Evolutionary conservation across 768 basidiomycete species (phyloP).

Genomic region (Amanita rimosa): DNA sequence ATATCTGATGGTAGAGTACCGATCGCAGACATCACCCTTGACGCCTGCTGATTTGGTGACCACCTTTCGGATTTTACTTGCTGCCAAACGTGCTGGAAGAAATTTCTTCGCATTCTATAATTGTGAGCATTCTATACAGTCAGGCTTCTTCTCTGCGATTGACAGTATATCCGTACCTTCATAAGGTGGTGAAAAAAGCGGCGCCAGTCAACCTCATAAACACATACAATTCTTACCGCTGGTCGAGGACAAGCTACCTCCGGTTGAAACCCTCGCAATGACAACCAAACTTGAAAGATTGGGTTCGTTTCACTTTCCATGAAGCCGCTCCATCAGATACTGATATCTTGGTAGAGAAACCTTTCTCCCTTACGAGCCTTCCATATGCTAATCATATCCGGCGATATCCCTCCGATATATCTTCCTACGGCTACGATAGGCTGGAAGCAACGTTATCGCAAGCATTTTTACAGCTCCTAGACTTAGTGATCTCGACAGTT

Average conservation of each 20-base stretch:
- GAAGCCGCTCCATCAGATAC: background rate
- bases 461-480: slow-evolving; percentile 64
- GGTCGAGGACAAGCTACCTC: slow-evolving; percentile 50
- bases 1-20: slow-evolving; percentile 40
- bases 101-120: slow-evolving; percentile 84
- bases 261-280: slow-evolving; percentile 63
- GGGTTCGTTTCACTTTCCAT: slow-evolving; percentile 22
- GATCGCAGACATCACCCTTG: slow-evolving; percentile 71
- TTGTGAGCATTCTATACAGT: slow-evolving; percentile 34
- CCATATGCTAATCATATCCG: slow-evolving; percentile 77
- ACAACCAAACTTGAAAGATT: slow-evolving; percentile 44
- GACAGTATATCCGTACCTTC: background rate
- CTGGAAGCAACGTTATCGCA: slow-evolving; percentile 41
- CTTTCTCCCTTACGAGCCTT: slow-evolving; percentile 55
- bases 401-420: slow-evolving; percentile 40
- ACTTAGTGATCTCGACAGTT: slow-evolving; percentile 64
- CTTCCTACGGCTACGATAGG: slow-evolving; percentile 25
- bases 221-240: slow-evolving; percentile 81
- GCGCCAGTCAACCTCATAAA: slow-evolving; percentile 86
- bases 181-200: slow-evolving; percentile 64
- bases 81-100: slow-evolving; percentile 49
- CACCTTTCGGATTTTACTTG: slow-evolving; percentile 60
- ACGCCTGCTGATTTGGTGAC: slow-evolving; percentile 70
- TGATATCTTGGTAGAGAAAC: slow-evolving; percentile 37
- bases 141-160: background rate